A percentile compares a stretch with the other conserved stretches of the same genome.
Evolutionary conservation across 495 filamentous ascomycete genomes (phyloP).

Genomic region (Neurospora pannonica): DNA sequence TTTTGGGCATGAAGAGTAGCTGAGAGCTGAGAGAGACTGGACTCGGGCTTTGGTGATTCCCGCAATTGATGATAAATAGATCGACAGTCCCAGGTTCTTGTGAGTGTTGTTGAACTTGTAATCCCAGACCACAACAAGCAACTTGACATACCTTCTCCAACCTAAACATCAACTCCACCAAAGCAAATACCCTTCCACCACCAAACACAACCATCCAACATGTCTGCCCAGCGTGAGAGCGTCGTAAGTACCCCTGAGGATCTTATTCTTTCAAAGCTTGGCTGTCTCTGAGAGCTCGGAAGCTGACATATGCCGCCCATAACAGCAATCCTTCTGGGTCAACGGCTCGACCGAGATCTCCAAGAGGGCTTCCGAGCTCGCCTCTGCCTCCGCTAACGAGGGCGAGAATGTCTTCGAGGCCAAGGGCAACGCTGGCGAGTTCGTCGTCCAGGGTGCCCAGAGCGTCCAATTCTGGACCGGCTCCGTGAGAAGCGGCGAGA

Average conservation of each 20-base stretch:
- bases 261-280: not conserved
- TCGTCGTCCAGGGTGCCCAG: not conserved
- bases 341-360: not conserved
- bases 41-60: not conserved
- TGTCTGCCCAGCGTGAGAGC: not conserved
- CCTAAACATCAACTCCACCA: not conserved
- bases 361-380: not conserved
- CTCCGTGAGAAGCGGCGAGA: not conserved
- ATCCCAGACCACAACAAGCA: not conserved
- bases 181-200: not conserved
- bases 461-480: not conserved
- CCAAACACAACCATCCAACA: not conserved
- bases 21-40: not conserved
- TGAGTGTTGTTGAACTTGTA: not conserved
- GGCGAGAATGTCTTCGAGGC: not conserved
- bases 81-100: not conserved
- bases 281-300: not conserved
- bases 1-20: not conserved
- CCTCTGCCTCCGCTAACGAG: not conserved
- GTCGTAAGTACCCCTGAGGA: not conserved
- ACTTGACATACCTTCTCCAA: not conserved
- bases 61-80: not conserved
- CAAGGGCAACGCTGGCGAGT: not conserved
- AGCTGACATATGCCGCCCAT: not conserved
- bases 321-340: not conserved